Percentiles rank a stretch among this genome's conserved stretches.
Conservation (phyloP, 495 filamentous ascomycete genomes). For the Podospora pseudocomata region DNA sequence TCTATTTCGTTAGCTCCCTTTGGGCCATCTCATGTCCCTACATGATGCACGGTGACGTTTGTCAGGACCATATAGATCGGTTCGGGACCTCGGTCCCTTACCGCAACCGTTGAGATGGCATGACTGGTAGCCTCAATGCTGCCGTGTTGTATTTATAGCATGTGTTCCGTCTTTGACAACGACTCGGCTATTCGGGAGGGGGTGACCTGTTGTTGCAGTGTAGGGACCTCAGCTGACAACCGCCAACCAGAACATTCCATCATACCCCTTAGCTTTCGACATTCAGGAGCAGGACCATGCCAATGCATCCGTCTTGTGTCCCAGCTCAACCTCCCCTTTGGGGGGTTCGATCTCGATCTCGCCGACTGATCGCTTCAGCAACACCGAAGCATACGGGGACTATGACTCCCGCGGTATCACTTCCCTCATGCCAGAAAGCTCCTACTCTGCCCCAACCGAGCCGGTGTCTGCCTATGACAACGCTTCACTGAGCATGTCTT, state of each 20-base stretch:
- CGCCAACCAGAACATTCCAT: background rate
- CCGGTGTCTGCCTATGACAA: background rate
- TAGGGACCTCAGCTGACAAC: conserved; percentile 9
- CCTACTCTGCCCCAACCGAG: background rate
- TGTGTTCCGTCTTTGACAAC: background rate
- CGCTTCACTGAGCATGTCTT: background rate
- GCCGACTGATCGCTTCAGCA: background rate
- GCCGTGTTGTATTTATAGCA: background rate
- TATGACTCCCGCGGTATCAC: background rate
- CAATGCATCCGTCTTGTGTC: background rate
- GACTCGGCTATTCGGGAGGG: background rate
- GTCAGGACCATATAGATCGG: background rate
- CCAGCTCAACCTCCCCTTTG: background rate
- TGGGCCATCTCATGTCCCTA: background rate
- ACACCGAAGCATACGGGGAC: background rate
- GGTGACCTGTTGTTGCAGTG: conserved; percentile 4
- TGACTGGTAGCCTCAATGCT: background rate
- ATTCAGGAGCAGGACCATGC: background rate
- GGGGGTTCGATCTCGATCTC: background rate
- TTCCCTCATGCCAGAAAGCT: background rate
- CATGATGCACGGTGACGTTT: conserved; percentile 3
- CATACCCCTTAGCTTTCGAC: background rate
- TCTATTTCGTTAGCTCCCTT: background rate
- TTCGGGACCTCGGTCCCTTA: background rate
- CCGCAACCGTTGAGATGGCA: background rate